Conservation (phyloP, 73 alveolate genomes). For the Durusdinium trenchii region DNA sequence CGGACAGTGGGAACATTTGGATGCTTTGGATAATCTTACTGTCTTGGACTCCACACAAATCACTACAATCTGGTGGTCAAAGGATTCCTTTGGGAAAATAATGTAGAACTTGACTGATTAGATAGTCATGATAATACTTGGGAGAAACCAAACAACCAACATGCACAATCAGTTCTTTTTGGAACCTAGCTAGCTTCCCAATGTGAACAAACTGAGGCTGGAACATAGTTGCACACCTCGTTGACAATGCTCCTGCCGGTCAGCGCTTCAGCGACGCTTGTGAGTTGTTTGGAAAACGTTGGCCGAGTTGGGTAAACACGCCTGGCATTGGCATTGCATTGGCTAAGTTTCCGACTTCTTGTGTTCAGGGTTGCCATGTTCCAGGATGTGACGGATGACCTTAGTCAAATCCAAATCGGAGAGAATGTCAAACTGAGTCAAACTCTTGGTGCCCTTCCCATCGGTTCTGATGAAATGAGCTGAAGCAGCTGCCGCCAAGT, state of each 20-base stretch:
- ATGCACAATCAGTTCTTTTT: neutral
- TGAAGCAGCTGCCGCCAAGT: neutral
- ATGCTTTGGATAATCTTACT: neutral
- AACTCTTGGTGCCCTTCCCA: neutral
- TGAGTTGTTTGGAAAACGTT: too few species aligned
- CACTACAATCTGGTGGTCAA: too few species aligned
- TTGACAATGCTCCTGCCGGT: constrained; percentile 58
- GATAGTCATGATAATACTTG: neutral
- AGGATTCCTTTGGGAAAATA: too few species aligned
- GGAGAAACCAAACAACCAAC: too few species aligned
- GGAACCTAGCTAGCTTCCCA: too few species aligned
- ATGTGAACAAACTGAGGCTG: neutral
- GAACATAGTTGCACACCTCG: constrained; percentile 60
- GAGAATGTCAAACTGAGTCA: neutral
- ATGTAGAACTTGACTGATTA: neutral
- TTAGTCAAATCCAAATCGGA: neutral
- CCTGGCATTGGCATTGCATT: too few species aligned
- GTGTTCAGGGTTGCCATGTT: constrained; percentile 85
- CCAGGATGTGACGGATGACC: constrained; percentile 91
- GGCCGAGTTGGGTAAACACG: too few species aligned
- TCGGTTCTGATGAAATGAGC: neutral
- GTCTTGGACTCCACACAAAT: neutral
- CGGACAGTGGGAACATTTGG: too few species aligned
- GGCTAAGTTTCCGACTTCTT: constrained; percentile 6
- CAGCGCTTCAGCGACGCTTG: neutral